Evolutionary conservation across 768 basidiomycete genomes (phyloP), one percentile per base, ranked within the genome.

Genomic region (Boletellus ananiceps): DNA sequence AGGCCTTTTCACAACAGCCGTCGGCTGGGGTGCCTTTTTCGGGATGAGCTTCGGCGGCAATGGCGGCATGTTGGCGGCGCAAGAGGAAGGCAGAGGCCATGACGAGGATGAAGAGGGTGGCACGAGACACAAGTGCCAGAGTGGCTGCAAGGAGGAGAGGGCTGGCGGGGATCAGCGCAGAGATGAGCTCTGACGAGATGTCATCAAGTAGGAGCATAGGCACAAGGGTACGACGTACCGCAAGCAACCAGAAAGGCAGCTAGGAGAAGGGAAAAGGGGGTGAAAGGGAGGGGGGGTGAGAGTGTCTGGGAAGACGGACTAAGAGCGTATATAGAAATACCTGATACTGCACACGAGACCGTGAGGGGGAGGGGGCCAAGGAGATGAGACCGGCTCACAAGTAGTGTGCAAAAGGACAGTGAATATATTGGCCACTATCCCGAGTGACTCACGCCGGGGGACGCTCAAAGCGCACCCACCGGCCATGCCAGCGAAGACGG

Each of bases 261-360:
- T 5, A 67, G 27, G 5, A 54, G 53, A 11, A 61, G 44, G 38
- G 56, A 43, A 36, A 54, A 53, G 13, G 31, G 5, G 32, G 65
- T 48, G 46, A 56, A 49, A 15, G 44, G 44, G 40, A 46, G 38
- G 42, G 55, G 45, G 37, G 52, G 35, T 31, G 46, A 13, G 19
- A 34, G 25, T 12, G 23, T 32, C 23, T 46, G 50, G 8, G 49
- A 40, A 31, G 54, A 48, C 13, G 54, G 36, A 21, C 40, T 31
- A 27, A 63, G 56, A 38, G 64, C 55, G 40, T 60, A 61, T 44
- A 67, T 53, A 45, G 61, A 54, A 37, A 66, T 46, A 8, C 47
- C 46, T 18, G 59, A 67, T 45, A 67, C 66, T 67, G 34, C n/a
- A 13, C 3, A 12, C 40, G 8, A 19, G 29, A 16, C 2, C 4